Percentiles rank a stretch among this genome's conserved stretches.
phyloP scores from a whole-genome alignment of 495 filamentous ascomycete species.

The Schizothecium vesticola region DNA sequence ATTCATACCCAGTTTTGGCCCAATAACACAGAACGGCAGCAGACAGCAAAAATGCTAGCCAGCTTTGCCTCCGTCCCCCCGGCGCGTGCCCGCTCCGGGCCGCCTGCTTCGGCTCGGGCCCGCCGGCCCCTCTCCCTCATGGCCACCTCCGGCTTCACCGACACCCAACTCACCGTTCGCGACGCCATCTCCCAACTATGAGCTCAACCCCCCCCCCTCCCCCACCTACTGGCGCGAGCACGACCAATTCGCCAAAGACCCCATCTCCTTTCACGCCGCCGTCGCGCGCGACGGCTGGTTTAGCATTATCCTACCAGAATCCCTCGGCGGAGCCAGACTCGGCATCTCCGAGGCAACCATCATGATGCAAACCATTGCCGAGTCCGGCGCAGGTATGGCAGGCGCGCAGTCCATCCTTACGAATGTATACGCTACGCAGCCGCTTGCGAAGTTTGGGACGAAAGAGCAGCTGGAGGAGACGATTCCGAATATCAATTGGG shows the following conservation, averaged over 20 bases:
- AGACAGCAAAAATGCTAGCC: no score
- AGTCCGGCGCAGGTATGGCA: slow-evolving; percentile 71
- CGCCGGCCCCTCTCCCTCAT: slow-evolving; percentile 51
- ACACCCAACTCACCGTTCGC: slow-evolving; percentile 64
- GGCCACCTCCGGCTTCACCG: slow-evolving; percentile 66
- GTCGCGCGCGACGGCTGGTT: slow-evolving; percentile 79
- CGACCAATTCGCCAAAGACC: slow-evolving; percentile 63
- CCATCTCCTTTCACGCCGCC: slow-evolving; percentile 66
- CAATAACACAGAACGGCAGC: no score
- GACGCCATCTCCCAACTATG: slow-evolving; percentile 67
- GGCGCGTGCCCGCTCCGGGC: no score
- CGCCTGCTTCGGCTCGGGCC: no score
- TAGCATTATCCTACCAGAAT: slow-evolving; percentile 69
- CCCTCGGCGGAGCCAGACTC: slow-evolving; percentile 65
- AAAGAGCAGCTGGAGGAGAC: slow-evolving; percentile 53
- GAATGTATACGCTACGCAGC: slow-evolving; percentile 71
- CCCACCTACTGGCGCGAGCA: slow-evolving; percentile 64
- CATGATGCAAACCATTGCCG: slow-evolving; percentile 79
- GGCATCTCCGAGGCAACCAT: slow-evolving; percentile 79
- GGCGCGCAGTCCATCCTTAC: slow-evolving; percentile 74
- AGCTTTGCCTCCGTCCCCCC: no score
- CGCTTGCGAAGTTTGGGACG: slow-evolving; percentile 64
- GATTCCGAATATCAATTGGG: slow-evolving; percentile 64
- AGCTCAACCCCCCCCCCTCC: slow-evolving; percentile 55
- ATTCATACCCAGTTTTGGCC: no score